Evolutionary conservation across 2,329 filamentous ascomycete species (phyloP).

Genomic region (Pseudocercospora musae): DNA sequence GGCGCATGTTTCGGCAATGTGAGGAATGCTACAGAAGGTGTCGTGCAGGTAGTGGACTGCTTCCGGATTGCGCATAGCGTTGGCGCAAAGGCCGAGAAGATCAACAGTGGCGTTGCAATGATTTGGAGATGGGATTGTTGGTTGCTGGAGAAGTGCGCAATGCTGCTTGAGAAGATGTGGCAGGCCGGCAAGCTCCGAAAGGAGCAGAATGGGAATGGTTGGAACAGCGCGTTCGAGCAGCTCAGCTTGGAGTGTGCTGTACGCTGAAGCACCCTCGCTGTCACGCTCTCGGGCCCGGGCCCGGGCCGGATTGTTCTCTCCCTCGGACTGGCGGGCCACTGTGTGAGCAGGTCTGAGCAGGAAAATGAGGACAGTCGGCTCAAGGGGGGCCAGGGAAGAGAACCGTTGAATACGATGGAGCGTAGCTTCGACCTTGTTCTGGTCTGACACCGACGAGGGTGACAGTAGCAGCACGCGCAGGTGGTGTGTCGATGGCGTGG

Average conservation of each 20-base stretch:
- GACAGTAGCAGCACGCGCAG: slow-evolving; percentile 36
- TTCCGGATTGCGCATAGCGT: not conserved
- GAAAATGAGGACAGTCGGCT: slow-evolving; percentile 33
- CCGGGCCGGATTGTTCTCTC: not conserved
- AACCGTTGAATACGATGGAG: slow-evolving; percentile 35
- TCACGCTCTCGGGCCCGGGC: not conserved
- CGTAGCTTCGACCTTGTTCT: slow-evolving; percentile 21
- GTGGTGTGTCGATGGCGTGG: slow-evolving; percentile 7
- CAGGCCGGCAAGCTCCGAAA: slow-evolving; percentile 23
- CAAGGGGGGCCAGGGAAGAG: slow-evolving; percentile 28
- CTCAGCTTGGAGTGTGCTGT: slow-evolving; percentile 28
- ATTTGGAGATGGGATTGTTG: not conserved
- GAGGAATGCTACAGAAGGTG: slow-evolving; percentile 6
- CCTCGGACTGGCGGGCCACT: slow-evolving; percentile 12
- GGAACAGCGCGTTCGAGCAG: slow-evolving; percentile 22
- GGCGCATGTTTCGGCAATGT: slow-evolving; percentile 5
- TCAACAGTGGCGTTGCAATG: not conserved
- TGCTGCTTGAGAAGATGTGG: slow-evolving; percentile 24
- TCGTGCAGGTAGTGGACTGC: slow-evolving; percentile 9
- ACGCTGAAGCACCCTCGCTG: slow-evolving; percentile 23
- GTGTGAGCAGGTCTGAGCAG: slow-evolving; percentile 25
- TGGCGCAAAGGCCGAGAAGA: slow-evolving; percentile 8
- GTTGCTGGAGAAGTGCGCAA: not conserved
- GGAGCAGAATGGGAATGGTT: slow-evolving; percentile 28
- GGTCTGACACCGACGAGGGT: slow-evolving; percentile 18